A percentile compares a stretch with the other conserved stretches of the same genome.
phyloP scores from a whole-genome alignment of 768 basidiomycete species.

The Tylopilus felleus region DNA sequence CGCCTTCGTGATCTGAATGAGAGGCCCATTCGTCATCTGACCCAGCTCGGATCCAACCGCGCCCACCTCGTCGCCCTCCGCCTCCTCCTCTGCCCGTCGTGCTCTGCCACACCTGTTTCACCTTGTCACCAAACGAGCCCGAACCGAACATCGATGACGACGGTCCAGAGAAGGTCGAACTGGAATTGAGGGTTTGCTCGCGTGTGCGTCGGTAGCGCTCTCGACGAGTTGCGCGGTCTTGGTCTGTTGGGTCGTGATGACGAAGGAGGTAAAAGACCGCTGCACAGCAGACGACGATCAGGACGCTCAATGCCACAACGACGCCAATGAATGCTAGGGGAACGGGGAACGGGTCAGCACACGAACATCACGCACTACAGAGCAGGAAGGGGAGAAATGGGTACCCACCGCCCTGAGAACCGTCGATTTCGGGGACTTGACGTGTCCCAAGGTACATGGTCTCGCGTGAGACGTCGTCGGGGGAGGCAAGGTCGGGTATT shows the following conservation, averaged over 20 bases:
- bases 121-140: conserved; percentile 27
- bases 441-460: conserved; percentile 16
- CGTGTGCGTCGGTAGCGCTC: conserved; percentile 30
- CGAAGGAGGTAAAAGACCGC: conserved; percentile 58
- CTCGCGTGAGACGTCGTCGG: not conserved
- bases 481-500: not conserved
- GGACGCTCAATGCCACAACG: conserved; percentile 49
- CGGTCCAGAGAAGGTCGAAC: conserved; percentile 9
- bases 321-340: conserved; percentile 56
- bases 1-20: conserved; percentile 22
- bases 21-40: conserved; percentile 48
- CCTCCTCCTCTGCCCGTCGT: conserved; percentile 4
- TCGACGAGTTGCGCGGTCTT: conserved; percentile 36
- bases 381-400: not conserved
- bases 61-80: conserved; percentile 25
- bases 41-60: conserved; percentile 52
- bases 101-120: conserved; percentile 26
- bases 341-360: not conserved
- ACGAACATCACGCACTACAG: not conserved
- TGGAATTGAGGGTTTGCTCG: conserved; percentile 16
- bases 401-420: conserved; percentile 46
- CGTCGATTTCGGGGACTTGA: conserved; percentile 46
- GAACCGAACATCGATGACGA: conserved; percentile 10
- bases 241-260: conserved; percentile 42
- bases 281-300: conserved; percentile 51